Percentiles rank a stretch among this genome's conserved stretches.
Conservation (phyloP, 1,139 yeast genomes). For the Debaryomyces fabryi region DNA sequence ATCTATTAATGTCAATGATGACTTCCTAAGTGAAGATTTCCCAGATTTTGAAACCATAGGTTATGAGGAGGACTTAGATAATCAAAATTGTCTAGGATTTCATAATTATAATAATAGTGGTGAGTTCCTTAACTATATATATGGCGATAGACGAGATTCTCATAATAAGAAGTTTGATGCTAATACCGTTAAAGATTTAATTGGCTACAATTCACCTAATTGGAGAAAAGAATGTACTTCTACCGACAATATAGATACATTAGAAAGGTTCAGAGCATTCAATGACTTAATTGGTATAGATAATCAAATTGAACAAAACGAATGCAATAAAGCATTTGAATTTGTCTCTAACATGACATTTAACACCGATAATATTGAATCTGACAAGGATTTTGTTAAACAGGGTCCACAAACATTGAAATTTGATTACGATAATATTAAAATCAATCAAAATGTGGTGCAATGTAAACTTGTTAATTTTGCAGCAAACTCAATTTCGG, state of each 20-base stretch:
- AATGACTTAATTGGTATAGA: background rate
- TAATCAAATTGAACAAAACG: background rate
- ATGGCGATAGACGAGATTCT: background rate
- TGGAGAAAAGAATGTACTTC: background rate
- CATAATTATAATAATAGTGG: background rate
- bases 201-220: background rate
- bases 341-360: background rate
- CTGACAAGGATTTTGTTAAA: no score
- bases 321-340: background rate
- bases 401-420: background rate
- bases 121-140: background rate
- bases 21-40: background rate
- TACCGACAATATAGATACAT: background rate
- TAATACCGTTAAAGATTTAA: background rate
- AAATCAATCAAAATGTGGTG: background rate
- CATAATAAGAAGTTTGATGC: background rate
- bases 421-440: background rate
- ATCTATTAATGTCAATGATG: background rate
- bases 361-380: background rate
- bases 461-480: background rate
- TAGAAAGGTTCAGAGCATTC: background rate
- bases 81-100: background rate
- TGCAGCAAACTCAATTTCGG: background rate
- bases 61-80: background rate
- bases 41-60: background rate